These are phyloP conservation scores for Herpotrichia juniperi DNA, from an alignment of 2,329 filamentous ascomycete species.

Conservation along the genomic window DNA sequence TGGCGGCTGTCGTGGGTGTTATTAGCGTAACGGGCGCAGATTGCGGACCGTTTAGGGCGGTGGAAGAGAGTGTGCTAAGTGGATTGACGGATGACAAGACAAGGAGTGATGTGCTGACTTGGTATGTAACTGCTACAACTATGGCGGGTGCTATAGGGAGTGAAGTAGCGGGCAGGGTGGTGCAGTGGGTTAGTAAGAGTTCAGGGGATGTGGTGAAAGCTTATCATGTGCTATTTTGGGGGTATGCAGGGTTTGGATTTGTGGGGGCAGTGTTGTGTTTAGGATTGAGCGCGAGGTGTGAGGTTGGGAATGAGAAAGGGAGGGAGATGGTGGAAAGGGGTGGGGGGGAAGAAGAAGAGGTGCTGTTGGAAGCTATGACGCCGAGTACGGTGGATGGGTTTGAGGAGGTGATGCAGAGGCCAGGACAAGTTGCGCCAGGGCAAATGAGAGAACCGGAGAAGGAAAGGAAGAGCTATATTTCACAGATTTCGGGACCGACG, in stretches of 20 bases:
- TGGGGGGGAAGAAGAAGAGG: conserved; percentile 38
- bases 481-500: conserved; percentile 63
- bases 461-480: conserved; percentile 47
- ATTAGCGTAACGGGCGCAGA: conserved; percentile 45
- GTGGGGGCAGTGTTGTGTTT: conserved; percentile 47
- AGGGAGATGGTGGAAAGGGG: conserved; percentile 10
- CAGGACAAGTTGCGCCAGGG: conserved; percentile 24
- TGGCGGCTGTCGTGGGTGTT: conserved; percentile 46
- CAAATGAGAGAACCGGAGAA: conserved; percentile 16
- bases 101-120: conserved; percentile 45
- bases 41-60: conserved; percentile 42
- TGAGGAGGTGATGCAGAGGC: conserved; percentile 28
- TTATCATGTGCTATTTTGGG: conserved; percentile 51
- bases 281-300: conserved; percentile 48
- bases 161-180: conserved; percentile 47
- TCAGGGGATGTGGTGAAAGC: conserved; percentile 39
- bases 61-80: conserved; percentile 44
- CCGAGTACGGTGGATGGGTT: conserved; percentile 39
- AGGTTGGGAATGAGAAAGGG: conserved; percentile 39
- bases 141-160: conserved; percentile 43
- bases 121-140: conserved; percentile 47
- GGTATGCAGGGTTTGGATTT: conserved; percentile 50
- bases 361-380: conserved; percentile 39
- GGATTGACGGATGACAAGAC: conserved; percentile 43
- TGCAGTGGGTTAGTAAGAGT: conserved; percentile 45